A percentile compares a stretch with the other conserved stretches of the same genome.
phyloP scores from a whole-genome alignment of 352 stramenopile genomes.

The Phytophthora kernoviae region DNA sequence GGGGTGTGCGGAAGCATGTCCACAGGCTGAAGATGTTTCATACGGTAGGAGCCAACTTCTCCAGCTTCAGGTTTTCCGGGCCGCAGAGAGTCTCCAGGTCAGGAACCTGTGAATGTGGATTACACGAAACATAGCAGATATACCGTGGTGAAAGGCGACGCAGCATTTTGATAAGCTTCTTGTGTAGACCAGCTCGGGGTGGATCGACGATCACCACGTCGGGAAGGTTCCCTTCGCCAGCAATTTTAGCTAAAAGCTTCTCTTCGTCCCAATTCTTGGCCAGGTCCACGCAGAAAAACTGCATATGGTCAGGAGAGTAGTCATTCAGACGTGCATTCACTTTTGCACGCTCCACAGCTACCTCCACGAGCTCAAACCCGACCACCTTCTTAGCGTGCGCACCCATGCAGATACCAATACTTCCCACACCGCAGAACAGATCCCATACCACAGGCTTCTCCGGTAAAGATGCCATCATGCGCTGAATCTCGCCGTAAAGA shows the following conservation, averaged over 20 bases:
- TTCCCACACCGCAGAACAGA: constrained; percentile 80
- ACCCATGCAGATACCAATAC: constrained; percentile 80
- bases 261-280: constrained; percentile 55
- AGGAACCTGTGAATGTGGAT: constrained; percentile 60
- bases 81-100: constrained; percentile 60
- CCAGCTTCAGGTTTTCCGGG: constrained; percentile 20
- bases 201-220: constrained; percentile 82
- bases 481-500: constrained; percentile 63
- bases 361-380: constrained; percentile 74
- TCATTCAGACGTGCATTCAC: constrained; percentile 66
- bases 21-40: constrained; percentile 65
- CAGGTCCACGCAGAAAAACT: constrained; percentile 71
- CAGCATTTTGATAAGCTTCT: constrained; percentile 67
- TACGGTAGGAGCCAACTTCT: constrained; percentile 37
- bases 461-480: constrained; percentile 27
- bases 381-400: constrained; percentile 45
- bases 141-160: constrained; percentile 41
- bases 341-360: constrained; percentile 56
- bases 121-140: constrained; percentile 86
- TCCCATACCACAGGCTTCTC: constrained; percentile 74
- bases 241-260: constrained; percentile 34
- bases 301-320: constrained; percentile 54
- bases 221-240: constrained; percentile 21
- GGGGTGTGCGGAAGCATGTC: constrained; percentile 85
- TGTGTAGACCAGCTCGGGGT: constrained; percentile 68